Evolutionary conservation across 2,329 filamentous ascomycete species (phyloP), one percentile per base, ranked within the genome.

Genomic region (Dothideomycetidae sp.): DNA sequence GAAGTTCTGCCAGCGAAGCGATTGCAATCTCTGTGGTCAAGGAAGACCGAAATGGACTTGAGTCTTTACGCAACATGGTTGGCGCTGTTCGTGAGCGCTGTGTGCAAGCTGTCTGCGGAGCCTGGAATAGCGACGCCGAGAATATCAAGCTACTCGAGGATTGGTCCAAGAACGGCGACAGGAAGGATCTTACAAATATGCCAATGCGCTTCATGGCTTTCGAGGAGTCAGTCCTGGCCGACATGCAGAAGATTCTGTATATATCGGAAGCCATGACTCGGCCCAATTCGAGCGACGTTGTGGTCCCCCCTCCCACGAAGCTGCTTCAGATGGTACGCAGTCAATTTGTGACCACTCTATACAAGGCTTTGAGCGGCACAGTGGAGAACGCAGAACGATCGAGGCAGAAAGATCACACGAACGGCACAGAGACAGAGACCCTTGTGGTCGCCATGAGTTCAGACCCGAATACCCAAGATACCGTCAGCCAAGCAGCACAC

Each of bases 221-320:
- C 52, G 86, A 96, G 52, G 80, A 77, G 38, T 73, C 80, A 5
- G 67, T 98, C 10, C 65, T 98, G 13, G 69, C 68, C 1, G 85
- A 86, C 38, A 81, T 96, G 75, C 90, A 98, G 58, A 93, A 88
- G 62, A 92, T 96, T 37, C 67, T 94, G 17, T 98, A 94, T 55
- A 78, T 98, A 30, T 79, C 81, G 1, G 88, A 94, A 47, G 82
- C 83, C 14, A 80, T 77, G 64, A 72, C 69, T 31, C 85, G 82
- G 56, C 70, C 79, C 5, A 77, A 74, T 15, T 71, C 77, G 4
- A 72, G 68, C 36, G 77, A 90, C 50, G 85, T 98, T 45, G 76
- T 96, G 40, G 71, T 80, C 15, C 79, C 88, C 12, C 92, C 90
- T 4, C 78, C 84, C 23, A 69, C 78, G 5, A 98, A 96, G 57